Conservation (phyloP, 1,284 basidiomycete genomes). For the Volvariella surrecta region DNA sequence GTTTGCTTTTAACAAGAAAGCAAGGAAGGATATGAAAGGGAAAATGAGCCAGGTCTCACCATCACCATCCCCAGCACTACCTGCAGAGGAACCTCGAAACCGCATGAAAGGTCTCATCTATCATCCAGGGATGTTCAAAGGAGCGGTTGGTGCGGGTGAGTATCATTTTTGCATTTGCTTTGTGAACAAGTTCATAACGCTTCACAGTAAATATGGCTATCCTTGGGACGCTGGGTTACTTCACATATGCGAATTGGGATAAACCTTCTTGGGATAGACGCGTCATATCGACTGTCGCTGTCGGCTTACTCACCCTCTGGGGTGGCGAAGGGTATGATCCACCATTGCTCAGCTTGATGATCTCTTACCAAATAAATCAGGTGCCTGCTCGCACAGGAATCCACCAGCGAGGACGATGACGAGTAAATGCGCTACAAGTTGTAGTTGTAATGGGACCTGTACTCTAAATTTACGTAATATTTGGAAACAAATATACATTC, state of each 20-base stretch:
- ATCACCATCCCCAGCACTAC: slow-evolving; percentile 49
- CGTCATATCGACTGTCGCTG: slow-evolving; percentile 51
- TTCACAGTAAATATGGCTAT: slow-evolving; percentile 61
- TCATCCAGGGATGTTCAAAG: no score
- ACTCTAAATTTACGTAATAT: slow-evolving; percentile 12
- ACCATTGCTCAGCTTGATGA: neutral
- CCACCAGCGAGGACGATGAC: no score
- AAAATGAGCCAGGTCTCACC: slow-evolving; percentile 56
- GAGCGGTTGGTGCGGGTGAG: slow-evolving; percentile 15
- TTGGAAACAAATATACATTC: no score
- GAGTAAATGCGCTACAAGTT: neutral
- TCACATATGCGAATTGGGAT: slow-evolving; percentile 65
- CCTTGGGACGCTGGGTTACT: slow-evolving; percentile 60
- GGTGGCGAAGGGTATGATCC: slow-evolving; percentile 59
- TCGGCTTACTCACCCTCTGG: slow-evolving; percentile 59
- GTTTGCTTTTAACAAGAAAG: slow-evolving; percentile 43
- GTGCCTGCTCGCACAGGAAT: no score
- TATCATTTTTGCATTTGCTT: no score
- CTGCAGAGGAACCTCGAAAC: slow-evolving; percentile 37
- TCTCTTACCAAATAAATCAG: neutral
- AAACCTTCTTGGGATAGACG: slow-evolving; percentile 63
- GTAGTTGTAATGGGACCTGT: slow-evolving; percentile 6
- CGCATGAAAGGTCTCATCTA: no score
- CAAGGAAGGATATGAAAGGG: slow-evolving; percentile 47
- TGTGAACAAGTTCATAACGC: no score